Conservation (phyloP, 2,329 filamentous ascomycete genomes). For the Pyricularia pennisetigena region DNA sequence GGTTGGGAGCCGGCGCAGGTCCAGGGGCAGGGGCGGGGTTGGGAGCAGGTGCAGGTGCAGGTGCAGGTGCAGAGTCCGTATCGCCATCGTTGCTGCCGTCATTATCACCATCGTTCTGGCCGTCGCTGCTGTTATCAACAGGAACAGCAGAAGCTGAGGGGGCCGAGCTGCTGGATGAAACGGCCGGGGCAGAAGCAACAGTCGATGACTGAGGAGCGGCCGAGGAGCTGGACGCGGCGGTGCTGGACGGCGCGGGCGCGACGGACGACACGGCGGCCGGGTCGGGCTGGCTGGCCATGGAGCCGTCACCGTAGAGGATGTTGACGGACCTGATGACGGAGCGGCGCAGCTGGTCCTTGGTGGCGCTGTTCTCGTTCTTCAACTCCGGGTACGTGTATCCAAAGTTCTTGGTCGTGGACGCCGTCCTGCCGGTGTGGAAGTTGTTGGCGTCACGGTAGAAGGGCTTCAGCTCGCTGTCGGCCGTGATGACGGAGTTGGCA, state of each 20-base stretch:
- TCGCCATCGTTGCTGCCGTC: too few species aligned
- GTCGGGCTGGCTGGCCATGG: background rate
- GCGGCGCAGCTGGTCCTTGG: background rate
- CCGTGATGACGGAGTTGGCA: constrained; percentile 25
- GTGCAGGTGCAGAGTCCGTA: too few species aligned
- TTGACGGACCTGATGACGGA: constrained; percentile 4
- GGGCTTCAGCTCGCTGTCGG: constrained; percentile 31
- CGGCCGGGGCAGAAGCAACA: background rate
- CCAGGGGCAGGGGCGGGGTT: background rate
- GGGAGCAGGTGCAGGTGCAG: background rate
- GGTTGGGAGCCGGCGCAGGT: background rate
- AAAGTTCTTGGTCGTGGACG: constrained; percentile 17
- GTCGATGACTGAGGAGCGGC: background rate
- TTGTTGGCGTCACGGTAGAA: constrained; percentile 27
- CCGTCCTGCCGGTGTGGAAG: constrained; percentile 30
- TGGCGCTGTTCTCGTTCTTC: background rate
- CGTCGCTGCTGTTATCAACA: background rate
- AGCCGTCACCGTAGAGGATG: constrained; percentile 4
- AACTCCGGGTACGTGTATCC: constrained; percentile 28
- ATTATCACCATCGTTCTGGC: background rate
- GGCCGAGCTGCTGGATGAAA: background rate
- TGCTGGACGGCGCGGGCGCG: background rate
- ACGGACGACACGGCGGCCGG: background rate
- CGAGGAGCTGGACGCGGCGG: background rate
- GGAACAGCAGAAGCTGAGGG: background rate